Evolutionary conservation across 129 eudicot species (phyloP), one percentile per base, ranked within the genome.

Genomic region (Flaveria brownii): DNA sequence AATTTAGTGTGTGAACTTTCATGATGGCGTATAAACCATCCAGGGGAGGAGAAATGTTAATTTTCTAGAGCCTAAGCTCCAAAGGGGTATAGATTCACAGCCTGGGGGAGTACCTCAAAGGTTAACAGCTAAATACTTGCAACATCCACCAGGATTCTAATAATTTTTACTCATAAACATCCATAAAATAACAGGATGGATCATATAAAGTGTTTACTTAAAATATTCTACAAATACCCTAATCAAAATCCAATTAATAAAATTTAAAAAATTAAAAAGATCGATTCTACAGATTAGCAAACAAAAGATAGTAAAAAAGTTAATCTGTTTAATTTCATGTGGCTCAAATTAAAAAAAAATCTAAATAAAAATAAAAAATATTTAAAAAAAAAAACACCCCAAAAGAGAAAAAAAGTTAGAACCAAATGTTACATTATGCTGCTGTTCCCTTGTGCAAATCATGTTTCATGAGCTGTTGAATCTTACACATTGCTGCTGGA

Each of bases 301-400:
- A 23, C 69, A 13, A 52, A 51, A 65, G 25, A 65, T 45, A 20
- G 51, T n/a, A 65, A 41, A 68, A 75, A 74, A 56, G 28, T 50
- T 69, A 25, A 25, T 57, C 25, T 55, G 66, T 77, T 55, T 41
- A 68, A 54, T 28, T 77, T 41, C 70, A 30, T 68, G 74, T 69
- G 70, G 61, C 57, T 70, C 43, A 71, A 47, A 69, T 56, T 30
- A 30, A 59, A 78, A 77, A 78, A 4, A 64, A 71, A 78, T 28
- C 54, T 78, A 78, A 78, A 45, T 36, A 76, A 25, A 56, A 47
- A 57, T 60, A 76, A 78, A 43, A 62, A 71, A 78, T 28, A 26
- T 60, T 71, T 57, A 45, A 13, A 76, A 25, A 56, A 56, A 49
- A 70, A 70, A 60, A 49, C 82, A 78, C 68, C 82, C 72, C 77